Percentiles rank a stretch among this genome's conserved stretches.
Evolutionary conservation across 805 yeast species (phyloP).

Genomic region (Ogataea minuta): DNA sequence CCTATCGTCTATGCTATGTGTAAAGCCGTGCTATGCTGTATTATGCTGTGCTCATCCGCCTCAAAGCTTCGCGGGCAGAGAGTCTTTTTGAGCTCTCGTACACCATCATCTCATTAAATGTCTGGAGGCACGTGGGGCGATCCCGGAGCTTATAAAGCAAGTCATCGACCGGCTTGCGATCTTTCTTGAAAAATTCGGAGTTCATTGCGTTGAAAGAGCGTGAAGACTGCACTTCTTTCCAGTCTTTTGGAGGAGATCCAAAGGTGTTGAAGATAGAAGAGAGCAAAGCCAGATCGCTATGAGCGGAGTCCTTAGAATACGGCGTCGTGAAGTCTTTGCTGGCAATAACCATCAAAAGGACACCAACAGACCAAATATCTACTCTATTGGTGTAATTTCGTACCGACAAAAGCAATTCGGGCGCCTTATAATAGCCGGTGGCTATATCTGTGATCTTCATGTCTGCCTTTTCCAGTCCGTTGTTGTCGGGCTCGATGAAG

Average conservation of each 20-base stretch:
- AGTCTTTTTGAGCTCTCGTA: conserved; percentile 37
- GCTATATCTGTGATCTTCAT: conserved; percentile 55
- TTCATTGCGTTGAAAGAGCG: conserved; percentile 36
- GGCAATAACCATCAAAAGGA: conserved; percentile 54
- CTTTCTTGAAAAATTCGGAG: conserved; percentile 25
- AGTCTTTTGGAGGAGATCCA: conserved; percentile 59
- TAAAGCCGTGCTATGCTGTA: not conserved
- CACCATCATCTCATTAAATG: conserved; percentile 44
- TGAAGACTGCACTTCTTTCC: conserved; percentile 45
- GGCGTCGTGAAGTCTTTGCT: conserved; percentile 38
- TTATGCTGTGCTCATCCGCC: conserved; percentile 1
- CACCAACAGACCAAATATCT: conserved; percentile 74
- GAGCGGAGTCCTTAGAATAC: conserved; percentile 38
- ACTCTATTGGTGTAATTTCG: conserved; percentile 50
- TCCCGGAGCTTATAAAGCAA: conserved; percentile 36
- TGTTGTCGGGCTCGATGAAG: conserved; percentile 48
- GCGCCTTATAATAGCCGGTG: conserved; percentile 68
- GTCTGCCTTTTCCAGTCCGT: conserved; percentile 57
- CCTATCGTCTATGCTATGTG: no score
- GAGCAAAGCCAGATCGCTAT: conserved; percentile 60
- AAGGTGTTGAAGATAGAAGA: conserved; percentile 51
- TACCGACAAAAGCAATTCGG: conserved; percentile 68
- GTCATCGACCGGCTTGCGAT: conserved; percentile 21
- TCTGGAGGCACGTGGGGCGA: conserved; percentile 16
- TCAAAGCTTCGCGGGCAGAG: conserved; percentile 29